Conservation (phyloP, 495 filamentous ascomycete species). For the Apiosordaria backusii region DNA sequence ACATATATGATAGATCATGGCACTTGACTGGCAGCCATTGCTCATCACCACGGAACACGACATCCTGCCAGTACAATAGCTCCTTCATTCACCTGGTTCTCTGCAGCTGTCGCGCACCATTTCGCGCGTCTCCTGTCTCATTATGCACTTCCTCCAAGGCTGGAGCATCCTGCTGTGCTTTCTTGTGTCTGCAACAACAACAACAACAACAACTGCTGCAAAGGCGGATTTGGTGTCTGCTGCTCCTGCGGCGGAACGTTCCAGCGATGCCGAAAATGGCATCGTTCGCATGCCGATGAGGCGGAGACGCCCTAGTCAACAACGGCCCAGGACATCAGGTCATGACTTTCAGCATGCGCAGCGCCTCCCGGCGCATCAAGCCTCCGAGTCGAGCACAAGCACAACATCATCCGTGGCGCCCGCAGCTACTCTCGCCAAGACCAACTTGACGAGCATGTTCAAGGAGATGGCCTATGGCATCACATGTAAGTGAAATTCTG, state of each 20-base stretch:
- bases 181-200: not conserved
- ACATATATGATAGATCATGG: not conserved
- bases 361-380: not conserved
- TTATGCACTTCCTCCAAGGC: not conserved
- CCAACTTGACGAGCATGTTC: slow-evolving; percentile 16
- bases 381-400: not conserved
- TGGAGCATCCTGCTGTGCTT: slow-evolving; percentile 2
- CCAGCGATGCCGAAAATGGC: not conserved
- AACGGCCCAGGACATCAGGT: not conserved
- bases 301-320: not conserved
- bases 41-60: not conserved
- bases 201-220: not conserved
- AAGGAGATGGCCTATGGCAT: slow-evolving; percentile 23
- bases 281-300: slow-evolving; percentile 5
- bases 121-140: not conserved
- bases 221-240: not conserved
- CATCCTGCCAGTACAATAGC: not conserved
- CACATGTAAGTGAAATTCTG: slow-evolving; percentile 8
- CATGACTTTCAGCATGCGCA: not conserved
- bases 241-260: not conserved
- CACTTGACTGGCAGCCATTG: not conserved
- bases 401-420: slow-evolving; percentile 3
- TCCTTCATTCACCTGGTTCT: not conserved
- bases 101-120: not conserved
- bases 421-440: not conserved